A percentile compares a stretch with the other conserved stretches of the same genome.
Conservation (phyloP, 2,329 filamentous ascomycete species). For the Clarireedia homoeocarpa region DNA sequence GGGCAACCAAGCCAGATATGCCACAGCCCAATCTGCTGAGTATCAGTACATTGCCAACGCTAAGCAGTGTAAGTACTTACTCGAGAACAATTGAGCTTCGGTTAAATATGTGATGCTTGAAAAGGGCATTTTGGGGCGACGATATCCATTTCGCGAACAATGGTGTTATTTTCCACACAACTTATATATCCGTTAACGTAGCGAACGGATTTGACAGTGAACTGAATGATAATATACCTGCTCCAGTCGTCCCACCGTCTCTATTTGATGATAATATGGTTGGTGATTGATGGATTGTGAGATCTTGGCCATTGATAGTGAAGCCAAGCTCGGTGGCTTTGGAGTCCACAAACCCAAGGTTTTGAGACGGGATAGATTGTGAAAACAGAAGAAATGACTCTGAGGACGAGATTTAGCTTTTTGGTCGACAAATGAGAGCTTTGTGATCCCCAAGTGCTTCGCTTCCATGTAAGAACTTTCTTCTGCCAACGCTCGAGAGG, state of each 20-base stretch:
- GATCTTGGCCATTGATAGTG: slow-evolving; percentile 59
- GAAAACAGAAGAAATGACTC: slow-evolving; percentile 87
- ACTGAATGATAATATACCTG: slow-evolving; percentile 37
- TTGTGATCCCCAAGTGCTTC: too few species aligned
- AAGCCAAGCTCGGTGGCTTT: slow-evolving; percentile 58
- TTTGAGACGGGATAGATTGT: slow-evolving; percentile 61
- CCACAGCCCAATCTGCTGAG: slow-evolving; percentile 73
- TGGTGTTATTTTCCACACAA: slow-evolving; percentile 88
- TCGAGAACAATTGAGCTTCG: slow-evolving; percentile 37
- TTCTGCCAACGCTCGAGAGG: too few species aligned
- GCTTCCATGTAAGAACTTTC: too few species aligned
- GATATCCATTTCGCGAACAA: slow-evolving; percentile 75
- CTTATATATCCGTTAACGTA: slow-evolving; percentile 34
- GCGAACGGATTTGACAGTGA: not conserved
- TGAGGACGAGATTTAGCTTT: slow-evolving; percentile 31
- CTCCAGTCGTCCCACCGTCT: slow-evolving; percentile 65
- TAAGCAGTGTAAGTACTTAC: not conserved
- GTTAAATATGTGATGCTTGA: slow-evolving; percentile 44
- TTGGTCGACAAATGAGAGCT: too few species aligned
- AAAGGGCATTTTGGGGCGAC: slow-evolving; percentile 54
- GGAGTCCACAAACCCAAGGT: slow-evolving; percentile 79
- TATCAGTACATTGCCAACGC: not conserved
- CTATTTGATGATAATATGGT: slow-evolving; percentile 71
- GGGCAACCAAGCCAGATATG: slow-evolving; percentile 70
- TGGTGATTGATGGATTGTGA: slow-evolving; percentile 76